phyloP scores from a whole-genome alignment of 345 rosid genomes.

The Carallia pectinifolia region DNA sequence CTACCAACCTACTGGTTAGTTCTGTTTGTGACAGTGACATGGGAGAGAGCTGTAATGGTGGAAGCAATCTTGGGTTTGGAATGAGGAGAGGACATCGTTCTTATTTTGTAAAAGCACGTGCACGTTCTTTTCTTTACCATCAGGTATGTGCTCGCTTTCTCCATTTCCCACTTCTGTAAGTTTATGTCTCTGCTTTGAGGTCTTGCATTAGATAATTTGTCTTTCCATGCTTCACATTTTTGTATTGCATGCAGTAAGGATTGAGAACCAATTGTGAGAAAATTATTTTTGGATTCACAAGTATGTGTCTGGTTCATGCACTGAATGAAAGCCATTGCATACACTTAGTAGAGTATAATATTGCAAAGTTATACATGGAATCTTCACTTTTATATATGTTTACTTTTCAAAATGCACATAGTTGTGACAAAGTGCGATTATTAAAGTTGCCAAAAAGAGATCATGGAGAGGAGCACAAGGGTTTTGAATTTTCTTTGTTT shows the following conservation, averaged over 20 bases:
- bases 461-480: too few relatives aligned
- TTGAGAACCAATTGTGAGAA: neutral
- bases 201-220: neutral
- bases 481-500: too few relatives aligned
- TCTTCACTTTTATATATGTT: neutral
- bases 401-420: neutral
- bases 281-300: neutral
- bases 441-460: too few relatives aligned
- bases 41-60: conserved; percentile 19
- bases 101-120: conserved; percentile 68
- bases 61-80: conserved; percentile 51
- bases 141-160: conserved; percentile 49
- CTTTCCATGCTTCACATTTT: too few relatives aligned
- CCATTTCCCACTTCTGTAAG: neutral
- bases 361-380: too few relatives aligned
- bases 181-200: neutral
- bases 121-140: conserved; percentile 84
- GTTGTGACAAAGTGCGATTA: neutral
- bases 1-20: conserved; percentile 20
- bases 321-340: neutral
- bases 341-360: too few relatives aligned
- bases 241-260: too few relatives aligned
- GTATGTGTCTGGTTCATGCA: neutral
- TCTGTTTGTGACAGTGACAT: conserved; percentile 19
- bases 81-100: conserved; percentile 58